Evolutionary conservation across 768 basidiomycete genomes (phyloP), one percentile per base, ranked within the genome.

Genomic region (Termitomyces sp.): DNA sequence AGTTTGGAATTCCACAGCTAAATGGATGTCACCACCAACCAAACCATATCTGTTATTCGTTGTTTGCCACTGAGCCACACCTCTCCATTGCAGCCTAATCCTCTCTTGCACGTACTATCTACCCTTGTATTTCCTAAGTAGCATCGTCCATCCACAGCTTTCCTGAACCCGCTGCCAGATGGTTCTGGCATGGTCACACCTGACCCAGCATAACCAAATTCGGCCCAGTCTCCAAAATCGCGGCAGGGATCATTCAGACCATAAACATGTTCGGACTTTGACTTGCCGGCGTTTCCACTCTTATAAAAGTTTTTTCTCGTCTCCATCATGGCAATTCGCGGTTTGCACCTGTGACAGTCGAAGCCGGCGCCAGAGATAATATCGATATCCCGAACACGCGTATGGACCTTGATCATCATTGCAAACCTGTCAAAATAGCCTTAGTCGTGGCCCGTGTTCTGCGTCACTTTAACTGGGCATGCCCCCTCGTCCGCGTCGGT

Each of bases 1-100:
- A 63, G 68, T 65, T 72, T 71, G 68, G 67, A 68, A 67, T 67
- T 70, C 70, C 62, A 71, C 69, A 69, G 68, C 70, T 73, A 73
- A 71, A 73, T 72, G 71, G 70, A 73, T 68, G 70, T 73, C 68
- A 68, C 66, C 66, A 62, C 64, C 63, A 65, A 62, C 64, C 56
- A 53, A 53, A 42, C 31, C 28, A 14, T 26, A 66, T 64, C 65
- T 70, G 65, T 70, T 71, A 63, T 61, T 67, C 56, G 61, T 70
- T 76, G 67, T 76, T 77, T 73, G 67, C 60, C 21, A 31, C 49
- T 51, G 60, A 65, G 64, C 67, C 69, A 69, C 66, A 57, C 55
- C 30, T 50, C 50, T 33, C 23, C 37, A 49, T 49, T 48, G 31
- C 35, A 19, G 23, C 23, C 23, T 35, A 54, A 37, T 42, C n/a